Evolutionary conservation across 176 grass and related monocot species (phyloP), one percentile per base, ranked within the genome.

Genomic region (Chrysopogon serrulatus): DNA sequence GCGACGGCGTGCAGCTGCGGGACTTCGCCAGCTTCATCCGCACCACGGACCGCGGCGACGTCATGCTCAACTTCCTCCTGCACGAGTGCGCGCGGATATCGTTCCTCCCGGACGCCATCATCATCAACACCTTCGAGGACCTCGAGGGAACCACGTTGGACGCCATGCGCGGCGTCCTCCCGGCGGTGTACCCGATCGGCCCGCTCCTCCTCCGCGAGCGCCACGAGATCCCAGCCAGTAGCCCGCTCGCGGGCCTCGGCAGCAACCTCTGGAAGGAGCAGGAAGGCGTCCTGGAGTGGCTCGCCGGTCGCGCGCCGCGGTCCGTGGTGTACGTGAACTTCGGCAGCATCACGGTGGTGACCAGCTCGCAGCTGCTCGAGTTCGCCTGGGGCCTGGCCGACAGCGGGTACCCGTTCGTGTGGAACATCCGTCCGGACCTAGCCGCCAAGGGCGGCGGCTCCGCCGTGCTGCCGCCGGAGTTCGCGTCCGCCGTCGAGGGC

Each of bases 241-340:
- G 35, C 14, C 28, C 34, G 15, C 48, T 69, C 17, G 77, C 34
- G 19, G 73, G 54, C 26, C 16, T 92, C 3, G 87, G 87, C 5
- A 82, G 82, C 6, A 95, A 85, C 65, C 84, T 95, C 0, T 92
- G 92, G 92, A 92, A 79, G n/a, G 92, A 95, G 80, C 80, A 94
- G 56, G 45, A 53, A 0, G 70, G 57, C 19, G 84, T 90, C 31
- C 37, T 92, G 0, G 74, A 92, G 49, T 95, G 90, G 93, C 83
- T 92, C n/a, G 36, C 72, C 18, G 60, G 41, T 1, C 82, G 69
- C 13, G 30, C 34, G 15, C 32, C 76, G 0, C 31, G 8, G 35
- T 90, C 93, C 2, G 79, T 95, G 24, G 74, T 95, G 8, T 95
- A 92, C n/a, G 90, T 92, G 4, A 95, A 92, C 91, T 95, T 84